Conservation (phyloP, 1,139 yeast genomes). For the Yarrowia galli region DNA sequence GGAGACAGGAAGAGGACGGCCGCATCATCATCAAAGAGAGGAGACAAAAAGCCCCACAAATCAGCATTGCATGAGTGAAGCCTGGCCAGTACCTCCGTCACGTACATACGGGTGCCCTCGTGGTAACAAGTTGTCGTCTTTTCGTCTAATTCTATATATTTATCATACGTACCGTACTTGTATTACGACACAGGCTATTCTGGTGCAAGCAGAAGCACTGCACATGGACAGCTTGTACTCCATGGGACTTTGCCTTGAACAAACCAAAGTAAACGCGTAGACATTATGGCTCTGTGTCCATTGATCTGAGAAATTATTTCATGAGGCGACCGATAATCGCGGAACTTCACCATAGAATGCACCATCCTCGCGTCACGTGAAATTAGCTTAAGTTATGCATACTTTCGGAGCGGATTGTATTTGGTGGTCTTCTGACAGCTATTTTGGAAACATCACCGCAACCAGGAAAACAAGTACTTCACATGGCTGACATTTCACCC, state of each 20-base stretch:
- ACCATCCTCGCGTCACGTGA: conserved; percentile 1
- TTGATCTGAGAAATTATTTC: no score
- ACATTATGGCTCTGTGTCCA: no score
- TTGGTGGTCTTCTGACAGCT: conserved; percentile 3
- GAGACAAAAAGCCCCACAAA: conserved; percentile 18
- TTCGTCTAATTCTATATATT: conserved; percentile 10
- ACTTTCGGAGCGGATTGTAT: neutral
- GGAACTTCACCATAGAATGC: no score
- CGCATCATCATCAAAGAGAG: conserved; percentile 36
- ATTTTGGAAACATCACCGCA: neutral
- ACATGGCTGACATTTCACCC: conserved; percentile 31
- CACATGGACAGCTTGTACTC: no score
- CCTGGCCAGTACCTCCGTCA: neutral
- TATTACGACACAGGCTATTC: no score
- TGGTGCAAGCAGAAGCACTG: no score
- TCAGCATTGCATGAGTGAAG: conserved; percentile 1
- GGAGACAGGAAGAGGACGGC: conserved; percentile 38
- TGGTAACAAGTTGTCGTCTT: neutral
- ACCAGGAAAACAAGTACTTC: neutral
- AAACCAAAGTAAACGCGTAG: no score
- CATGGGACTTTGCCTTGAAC: no score
- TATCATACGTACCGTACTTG: neutral
- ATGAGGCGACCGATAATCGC: no score
- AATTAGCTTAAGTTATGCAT: conserved; percentile 17
- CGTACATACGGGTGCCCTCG: neutral